Conservation (phyloP, 2,329 filamentous ascomycete species). For the Leptographium galeiforme region DNA sequence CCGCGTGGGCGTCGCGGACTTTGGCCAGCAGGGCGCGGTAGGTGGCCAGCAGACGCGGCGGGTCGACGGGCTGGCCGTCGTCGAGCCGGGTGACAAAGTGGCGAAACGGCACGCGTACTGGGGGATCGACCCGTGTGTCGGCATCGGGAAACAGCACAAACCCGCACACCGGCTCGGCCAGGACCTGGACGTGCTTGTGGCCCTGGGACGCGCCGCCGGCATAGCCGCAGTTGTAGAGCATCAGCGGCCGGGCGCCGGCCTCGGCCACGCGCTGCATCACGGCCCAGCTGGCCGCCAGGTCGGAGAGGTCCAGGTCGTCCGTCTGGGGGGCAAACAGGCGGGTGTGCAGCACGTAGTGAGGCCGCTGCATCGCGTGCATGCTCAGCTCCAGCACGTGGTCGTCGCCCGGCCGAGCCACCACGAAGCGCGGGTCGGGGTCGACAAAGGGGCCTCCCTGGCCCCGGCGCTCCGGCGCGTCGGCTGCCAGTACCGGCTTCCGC, state of each 20-base stretch:
- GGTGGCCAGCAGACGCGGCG: constrained; percentile 4
- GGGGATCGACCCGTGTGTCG: background rate
- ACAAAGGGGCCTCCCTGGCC: constrained; percentile 15
- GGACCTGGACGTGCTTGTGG: constrained; percentile 31
- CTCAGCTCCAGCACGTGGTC: constrained; percentile 21
- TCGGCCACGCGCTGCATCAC: constrained; percentile 16
- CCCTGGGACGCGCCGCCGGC: constrained; percentile 27
- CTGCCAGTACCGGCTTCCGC: constrained; percentile 10
- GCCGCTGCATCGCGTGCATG: constrained; percentile 22
- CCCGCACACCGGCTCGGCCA: constrained; percentile 18
- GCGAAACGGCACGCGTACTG: constrained; percentile 12
- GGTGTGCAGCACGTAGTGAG: constrained; percentile 25
- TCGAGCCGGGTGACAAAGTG: constrained; percentile 10
- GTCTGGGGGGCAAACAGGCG: constrained; percentile 22
- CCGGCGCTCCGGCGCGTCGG: constrained; percentile 14
- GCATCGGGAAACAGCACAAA: constrained; percentile 14
- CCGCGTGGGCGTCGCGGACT: constrained; percentile 9
- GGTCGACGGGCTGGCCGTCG: constrained; percentile 2
- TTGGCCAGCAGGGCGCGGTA: constrained; percentile 11
- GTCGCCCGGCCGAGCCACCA: constrained; percentile 14
- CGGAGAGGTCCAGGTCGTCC: constrained; percentile 21
- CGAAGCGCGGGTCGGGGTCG: constrained; percentile 18
- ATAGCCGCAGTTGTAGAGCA: constrained; percentile 31
- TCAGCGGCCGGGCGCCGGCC: constrained; percentile 15
- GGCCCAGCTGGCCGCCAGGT: constrained; percentile 23